Evolutionary conservation across 371 early-diverging fungal species (phyloP), one percentile per base, ranked within the genome.

Genomic region (Choanephora cucurbitarum): DNA sequence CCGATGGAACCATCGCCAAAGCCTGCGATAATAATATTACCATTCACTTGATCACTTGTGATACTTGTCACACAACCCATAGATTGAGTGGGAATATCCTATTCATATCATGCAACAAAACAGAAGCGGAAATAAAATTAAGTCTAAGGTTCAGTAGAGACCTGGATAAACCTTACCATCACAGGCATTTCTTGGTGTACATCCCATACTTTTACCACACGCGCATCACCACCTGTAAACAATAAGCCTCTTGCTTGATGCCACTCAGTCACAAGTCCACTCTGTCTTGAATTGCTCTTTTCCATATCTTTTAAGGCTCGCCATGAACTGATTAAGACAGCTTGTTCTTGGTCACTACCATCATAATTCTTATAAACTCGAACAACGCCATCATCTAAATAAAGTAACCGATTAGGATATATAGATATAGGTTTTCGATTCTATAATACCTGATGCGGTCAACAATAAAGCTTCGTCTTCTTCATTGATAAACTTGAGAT

Each of bases 401-500:
- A 8, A 19, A 15, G 34, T 14, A 48, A 37, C 11, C 7, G 28
- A 5, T 28, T 28, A 28, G 3, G 28, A 28, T 28, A 3, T 28
- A 5, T 28, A 7, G 33, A 40, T 5, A 28, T 1, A 23, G 19
- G 39, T 28, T 28, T 7, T 28, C 15, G 19, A 23, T 1, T 21
- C 31, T 44, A 0, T 39, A 47, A 42, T 78, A 86, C 89, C 86
- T 60, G 91, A 87, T 13, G 87, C 96, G 6, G 87, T 88, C 44
- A 92, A 62, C 48, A 97, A 73, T 68, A 94, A 67, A 10, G 91
- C 86, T 24, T 85, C 78, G 58, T 94, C 94, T 42, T 93, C 90
- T 67, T 96, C 95, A 67, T 98, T 97, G 19, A 97, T 83, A 55
- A 95, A 86, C 45, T 90, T 86, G 65, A 96, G 57, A 49, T 85